These are phyloP conservation scores for Russula griseocarnosa DNA, from an alignment of 768 basidiomycete genomes.

Conservation along the genomic window DNA sequence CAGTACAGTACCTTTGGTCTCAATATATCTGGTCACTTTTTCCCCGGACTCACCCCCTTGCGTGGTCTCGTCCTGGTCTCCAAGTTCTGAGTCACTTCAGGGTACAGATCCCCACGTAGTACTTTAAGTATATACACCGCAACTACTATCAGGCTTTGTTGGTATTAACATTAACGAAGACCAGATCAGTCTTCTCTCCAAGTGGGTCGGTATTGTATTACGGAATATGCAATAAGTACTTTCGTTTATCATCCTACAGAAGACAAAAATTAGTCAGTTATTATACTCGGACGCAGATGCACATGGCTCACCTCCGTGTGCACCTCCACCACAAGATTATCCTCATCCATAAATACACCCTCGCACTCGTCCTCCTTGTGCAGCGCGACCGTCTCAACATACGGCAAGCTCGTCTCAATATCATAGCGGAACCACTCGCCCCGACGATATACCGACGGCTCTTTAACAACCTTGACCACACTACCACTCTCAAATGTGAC, in stretches of 20 bases:
- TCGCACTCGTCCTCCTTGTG: slow-evolving; percentile 1
- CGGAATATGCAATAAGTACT: slow-evolving; percentile 8
- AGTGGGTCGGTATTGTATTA: not conserved
- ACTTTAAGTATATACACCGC: too few relatives aligned
- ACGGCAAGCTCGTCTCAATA: slow-evolving; percentile 8
- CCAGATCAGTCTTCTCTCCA: not conserved
- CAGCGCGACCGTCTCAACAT: slow-evolving; percentile 12
- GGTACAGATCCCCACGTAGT: too few relatives aligned
- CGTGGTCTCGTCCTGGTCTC: too few relatives aligned
- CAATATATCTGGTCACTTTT: too few relatives aligned
- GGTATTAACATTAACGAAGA: too few relatives aligned
- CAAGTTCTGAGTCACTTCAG: too few relatives aligned
- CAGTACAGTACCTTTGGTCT: too few relatives aligned
- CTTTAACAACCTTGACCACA: not conserved
- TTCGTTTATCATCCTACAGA: slow-evolving; percentile 1
- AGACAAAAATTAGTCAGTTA: not conserved
- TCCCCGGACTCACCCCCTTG: too few relatives aligned
- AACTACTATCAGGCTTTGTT: too few relatives aligned
- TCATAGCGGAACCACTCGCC: slow-evolving; percentile 10
- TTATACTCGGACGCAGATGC: too few relatives aligned
- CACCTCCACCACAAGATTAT: slow-evolving; percentile 8
- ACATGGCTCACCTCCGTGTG: slow-evolving; percentile 5
- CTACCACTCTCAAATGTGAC: not conserved
- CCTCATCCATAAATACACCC: slow-evolving; percentile 13
- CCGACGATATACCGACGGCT: not conserved